Evolutionary conservation across 441 rosid genomes (phyloP).

Genomic region (Croton laevigatus): DNA sequence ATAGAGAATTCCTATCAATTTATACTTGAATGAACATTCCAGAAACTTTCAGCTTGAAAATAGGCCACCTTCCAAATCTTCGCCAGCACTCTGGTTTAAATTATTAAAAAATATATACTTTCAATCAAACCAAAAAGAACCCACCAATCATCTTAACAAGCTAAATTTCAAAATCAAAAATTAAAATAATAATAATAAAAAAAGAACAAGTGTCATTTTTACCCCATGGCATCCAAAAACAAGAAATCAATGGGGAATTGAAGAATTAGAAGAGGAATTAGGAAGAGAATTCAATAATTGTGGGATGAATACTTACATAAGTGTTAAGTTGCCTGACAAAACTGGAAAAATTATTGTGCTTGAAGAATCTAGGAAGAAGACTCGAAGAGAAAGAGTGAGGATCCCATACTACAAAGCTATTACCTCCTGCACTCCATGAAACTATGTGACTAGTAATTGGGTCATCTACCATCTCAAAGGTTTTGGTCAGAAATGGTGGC

Average conservation of each 20-base stretch:
- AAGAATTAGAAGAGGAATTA: background rate
- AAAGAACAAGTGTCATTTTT: too few relatives aligned
- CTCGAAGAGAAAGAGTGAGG: conserved; percentile 44
- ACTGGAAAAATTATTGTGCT: conserved; percentile 81
- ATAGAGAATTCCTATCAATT: background rate
- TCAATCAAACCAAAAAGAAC: background rate
- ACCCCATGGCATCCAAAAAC: background rate
- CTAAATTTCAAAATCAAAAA: background rate
- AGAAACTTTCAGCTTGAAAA: conserved; percentile 3
- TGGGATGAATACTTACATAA: conserved; percentile 45
- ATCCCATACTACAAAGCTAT: conserved; percentile 74
- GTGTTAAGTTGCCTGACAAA: conserved; percentile 87
- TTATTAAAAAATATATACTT: background rate
- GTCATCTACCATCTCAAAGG: conserved; percentile 70
- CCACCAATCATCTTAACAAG: background rate
- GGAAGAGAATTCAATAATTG: background rate
- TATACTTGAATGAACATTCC: conserved; percentile 7
- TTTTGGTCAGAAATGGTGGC: conserved; percentile 72
- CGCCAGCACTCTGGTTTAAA: background rate
- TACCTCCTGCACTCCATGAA: conserved; percentile 56
- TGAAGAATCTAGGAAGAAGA: conserved; percentile 68
- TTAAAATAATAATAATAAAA: too few relatives aligned
- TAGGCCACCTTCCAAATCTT: background rate
- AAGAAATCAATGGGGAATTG: background rate
- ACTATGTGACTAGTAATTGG: conserved; percentile 44